These are phyloP conservation scores for Talaromyces verruculosus DNA, from an alignment of 2,329 filamentous ascomycete species.

Conservation along the genomic window DNA sequence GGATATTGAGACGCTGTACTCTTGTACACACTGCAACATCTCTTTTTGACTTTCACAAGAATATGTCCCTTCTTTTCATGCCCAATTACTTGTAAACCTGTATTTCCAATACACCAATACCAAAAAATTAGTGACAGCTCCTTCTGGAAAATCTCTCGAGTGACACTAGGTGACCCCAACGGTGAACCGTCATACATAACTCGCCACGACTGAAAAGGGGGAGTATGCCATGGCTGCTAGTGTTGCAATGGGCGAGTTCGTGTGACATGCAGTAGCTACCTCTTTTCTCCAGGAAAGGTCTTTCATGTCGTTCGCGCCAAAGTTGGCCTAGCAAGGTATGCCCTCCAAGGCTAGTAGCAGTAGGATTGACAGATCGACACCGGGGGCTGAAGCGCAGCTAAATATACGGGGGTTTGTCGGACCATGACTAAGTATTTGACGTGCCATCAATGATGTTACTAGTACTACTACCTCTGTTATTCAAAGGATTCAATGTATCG, in stretches of 20 bases:
- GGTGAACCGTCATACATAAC: background rate
- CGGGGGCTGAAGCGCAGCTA: conserved; percentile 1
- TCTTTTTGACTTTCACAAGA: background rate
- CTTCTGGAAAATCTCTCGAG: background rate
- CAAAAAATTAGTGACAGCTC: background rate
- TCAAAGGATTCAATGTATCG: background rate
- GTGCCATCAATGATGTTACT: background rate
- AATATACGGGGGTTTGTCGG: background rate
- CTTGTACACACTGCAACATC: background rate
- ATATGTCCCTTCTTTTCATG: background rate
- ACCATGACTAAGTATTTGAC: background rate
- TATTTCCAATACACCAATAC: background rate
- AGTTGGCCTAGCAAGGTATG: background rate
- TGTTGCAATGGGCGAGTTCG: background rate
- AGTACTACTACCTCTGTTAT: background rate
- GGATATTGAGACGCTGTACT: background rate
- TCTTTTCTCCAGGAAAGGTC: background rate
- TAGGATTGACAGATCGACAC: background rate
- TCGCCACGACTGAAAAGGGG: background rate
- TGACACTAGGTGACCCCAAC: background rate
- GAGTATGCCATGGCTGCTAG: background rate
- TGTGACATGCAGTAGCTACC: background rate
- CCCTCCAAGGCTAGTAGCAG: background rate
- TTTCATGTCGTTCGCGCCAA: background rate
- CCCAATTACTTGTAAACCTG: background rate